A percentile compares a stretch with the other conserved stretches of the same genome.
These are phyloP conservation scores for Apiospora arundinis DNA, from an alignment of 2,329 filamentous ascomycete genomes.

Conservation along the genomic window DNA sequence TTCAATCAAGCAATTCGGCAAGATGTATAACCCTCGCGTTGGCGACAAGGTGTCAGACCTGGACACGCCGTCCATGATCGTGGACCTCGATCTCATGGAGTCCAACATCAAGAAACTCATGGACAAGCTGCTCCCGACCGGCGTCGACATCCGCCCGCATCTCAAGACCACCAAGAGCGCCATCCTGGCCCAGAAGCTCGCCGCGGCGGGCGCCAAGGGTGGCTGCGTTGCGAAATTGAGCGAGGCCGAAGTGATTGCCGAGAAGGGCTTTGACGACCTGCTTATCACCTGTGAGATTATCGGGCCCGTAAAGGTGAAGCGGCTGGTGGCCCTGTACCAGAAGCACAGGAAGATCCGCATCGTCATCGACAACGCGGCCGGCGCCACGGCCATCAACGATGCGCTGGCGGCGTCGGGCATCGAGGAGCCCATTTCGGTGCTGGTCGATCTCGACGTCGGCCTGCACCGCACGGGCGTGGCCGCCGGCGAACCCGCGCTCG, in stretches of 20 bases:
- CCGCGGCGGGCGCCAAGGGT: slow-evolving; percentile 53
- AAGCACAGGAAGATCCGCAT: slow-evolving; percentile 47
- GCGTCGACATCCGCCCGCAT: slow-evolving; percentile 54
- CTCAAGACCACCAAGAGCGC: slow-evolving; percentile 60
- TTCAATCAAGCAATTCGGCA: slow-evolving; percentile 18
- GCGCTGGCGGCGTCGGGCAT: slow-evolving; percentile 46
- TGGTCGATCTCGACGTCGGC: slow-evolving; percentile 58
- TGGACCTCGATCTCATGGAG: slow-evolving; percentile 59
- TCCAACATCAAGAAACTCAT: slow-evolving; percentile 56
- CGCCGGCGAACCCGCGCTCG: slow-evolving; percentile 46
- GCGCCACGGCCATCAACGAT: slow-evolving; percentile 52
- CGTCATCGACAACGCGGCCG: slow-evolving; percentile 54
- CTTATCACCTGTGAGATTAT: slow-evolving; percentile 59
- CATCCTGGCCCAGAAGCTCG: slow-evolving; percentile 50
- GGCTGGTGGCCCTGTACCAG: slow-evolving; percentile 52
- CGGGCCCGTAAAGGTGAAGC: slow-evolving; percentile 50
- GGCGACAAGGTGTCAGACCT: slow-evolving; percentile 51
- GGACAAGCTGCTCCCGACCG: slow-evolving; percentile 50
- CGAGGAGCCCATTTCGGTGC: slow-evolving; percentile 44
- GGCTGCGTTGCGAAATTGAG: slow-evolving; percentile 59
- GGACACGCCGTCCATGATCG: slow-evolving; percentile 63
- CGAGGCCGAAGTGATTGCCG: slow-evolving; percentile 51
- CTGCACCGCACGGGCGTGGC: slow-evolving; percentile 55
- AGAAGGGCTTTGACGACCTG: slow-evolving; percentile 53
- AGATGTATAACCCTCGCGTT: slow-evolving; percentile 48